A percentile compares a stretch with the other conserved stretches of the same genome.
Conservation (phyloP, 257 asterid genomes). For the Gardenia jasminoides region DNA sequence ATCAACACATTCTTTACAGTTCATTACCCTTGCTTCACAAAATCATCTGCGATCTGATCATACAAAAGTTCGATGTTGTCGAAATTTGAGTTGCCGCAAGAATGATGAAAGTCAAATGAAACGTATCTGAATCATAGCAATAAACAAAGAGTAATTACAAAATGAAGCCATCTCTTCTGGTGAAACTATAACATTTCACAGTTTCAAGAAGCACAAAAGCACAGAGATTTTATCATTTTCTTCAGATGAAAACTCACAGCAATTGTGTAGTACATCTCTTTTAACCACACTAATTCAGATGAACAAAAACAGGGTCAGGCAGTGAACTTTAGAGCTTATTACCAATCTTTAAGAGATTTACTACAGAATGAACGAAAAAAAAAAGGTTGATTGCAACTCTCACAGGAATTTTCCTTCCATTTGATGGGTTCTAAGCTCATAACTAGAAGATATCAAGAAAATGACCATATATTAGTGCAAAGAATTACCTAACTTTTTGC, state of each 20-base stretch:
- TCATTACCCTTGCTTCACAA: slow-evolving; percentile 83
- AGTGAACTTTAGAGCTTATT: neutral
- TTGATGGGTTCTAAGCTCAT: neutral
- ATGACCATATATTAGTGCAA: neutral
- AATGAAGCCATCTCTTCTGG: neutral
- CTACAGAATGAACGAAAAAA: neutral
- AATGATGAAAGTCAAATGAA: slow-evolving; percentile 86
- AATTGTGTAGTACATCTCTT: slow-evolving; percentile 2
- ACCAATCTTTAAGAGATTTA: neutral
- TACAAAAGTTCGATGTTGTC: slow-evolving; percentile 78
- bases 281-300: neutral
- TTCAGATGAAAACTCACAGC: neutral
- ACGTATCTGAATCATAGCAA: slow-evolving; percentile 58
- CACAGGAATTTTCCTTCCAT: neutral
- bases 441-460: neutral
- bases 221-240: neutral
- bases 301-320: neutral
- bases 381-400: neutral
- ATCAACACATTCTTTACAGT: slow-evolving; percentile 5
- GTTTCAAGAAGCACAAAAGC: neutral
- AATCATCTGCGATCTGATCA: slow-evolving; percentile 66
- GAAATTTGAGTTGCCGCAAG: slow-evolving; percentile 75
- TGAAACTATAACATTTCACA: slow-evolving; percentile 3
- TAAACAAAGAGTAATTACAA: slow-evolving; percentile 7
- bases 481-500: slow-evolving; percentile 59